phyloP scores from a whole-genome alignment of 495 filamentous ascomycete species.

The Echria macrotheca region DNA sequence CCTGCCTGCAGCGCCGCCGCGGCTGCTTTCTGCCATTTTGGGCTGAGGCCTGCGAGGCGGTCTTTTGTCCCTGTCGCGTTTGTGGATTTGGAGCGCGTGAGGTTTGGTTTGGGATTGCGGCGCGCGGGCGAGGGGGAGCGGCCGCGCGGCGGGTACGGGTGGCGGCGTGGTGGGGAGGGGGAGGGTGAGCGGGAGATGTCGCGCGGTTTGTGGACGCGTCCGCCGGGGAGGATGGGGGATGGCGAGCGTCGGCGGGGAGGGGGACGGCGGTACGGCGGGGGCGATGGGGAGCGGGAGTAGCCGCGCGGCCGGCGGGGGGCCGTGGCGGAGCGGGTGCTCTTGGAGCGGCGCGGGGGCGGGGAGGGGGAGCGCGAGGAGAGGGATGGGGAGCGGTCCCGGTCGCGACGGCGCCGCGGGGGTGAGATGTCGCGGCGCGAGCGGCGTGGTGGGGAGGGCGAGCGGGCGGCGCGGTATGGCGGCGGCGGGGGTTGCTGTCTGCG shows the following conservation, averaged over 20 bases:
- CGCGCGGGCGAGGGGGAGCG: neutral
- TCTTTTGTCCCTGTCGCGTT: constrained; percentile 6
- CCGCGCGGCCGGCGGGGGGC: neutral
- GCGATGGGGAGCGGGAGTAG: neutral
- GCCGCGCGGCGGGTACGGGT: neutral
- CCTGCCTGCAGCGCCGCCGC: constrained; percentile 38
- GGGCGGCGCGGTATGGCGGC: neutral
- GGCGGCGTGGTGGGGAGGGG: neutral
- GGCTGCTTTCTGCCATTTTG: constrained; percentile 29
- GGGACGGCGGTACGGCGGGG: neutral
- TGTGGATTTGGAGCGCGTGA: constrained; percentile 16
- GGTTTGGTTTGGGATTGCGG: neutral
- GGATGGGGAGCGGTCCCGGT: constrained; percentile 5
- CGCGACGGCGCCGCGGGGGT: neutral
- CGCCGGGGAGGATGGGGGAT: neutral
- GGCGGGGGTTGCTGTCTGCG: neutral
- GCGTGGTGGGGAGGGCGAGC: constrained; percentile 4
- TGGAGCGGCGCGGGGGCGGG: neutral
- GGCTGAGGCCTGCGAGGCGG: constrained; percentile 11
- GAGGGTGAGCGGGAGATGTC: neutral
- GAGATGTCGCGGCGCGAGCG: constrained; percentile 2
- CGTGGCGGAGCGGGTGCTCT: neutral
- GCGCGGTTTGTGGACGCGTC: neutral
- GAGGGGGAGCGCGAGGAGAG: constrained; percentile 1
- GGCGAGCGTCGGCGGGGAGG: neutral